Conservation (phyloP, 257 asterid species). For the Przewalskia tangutica region DNA sequence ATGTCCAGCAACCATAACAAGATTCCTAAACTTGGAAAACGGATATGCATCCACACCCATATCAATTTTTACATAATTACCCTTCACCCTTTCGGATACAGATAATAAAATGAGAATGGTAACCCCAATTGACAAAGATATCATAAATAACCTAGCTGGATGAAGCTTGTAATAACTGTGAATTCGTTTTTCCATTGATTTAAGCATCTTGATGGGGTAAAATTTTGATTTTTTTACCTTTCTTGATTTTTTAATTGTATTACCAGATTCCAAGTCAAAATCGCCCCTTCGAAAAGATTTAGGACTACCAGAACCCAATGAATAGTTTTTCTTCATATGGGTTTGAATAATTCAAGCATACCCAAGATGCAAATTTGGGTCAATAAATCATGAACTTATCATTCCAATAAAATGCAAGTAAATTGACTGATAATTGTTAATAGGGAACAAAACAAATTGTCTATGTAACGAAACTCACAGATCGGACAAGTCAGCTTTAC, state of each 20-base stretch:
- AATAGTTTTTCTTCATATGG: slow-evolving; percentile 56
- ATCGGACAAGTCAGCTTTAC: neutral
- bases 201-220: slow-evolving; percentile 48
- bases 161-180: slow-evolving; percentile 55
- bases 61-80: slow-evolving; percentile 32
- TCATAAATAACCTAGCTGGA: slow-evolving; percentile 49
- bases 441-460: too few relatives aligned
- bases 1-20: slow-evolving; percentile 99
- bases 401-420: too few relatives aligned
- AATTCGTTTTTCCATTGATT: slow-evolving; percentile 44
- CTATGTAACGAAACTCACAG: too few relatives aligned
- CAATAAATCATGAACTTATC: too few relatives aligned
- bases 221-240: slow-evolving; percentile 26
- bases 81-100: slow-evolving; percentile 22
- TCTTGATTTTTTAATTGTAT: slow-evolving; percentile 40
- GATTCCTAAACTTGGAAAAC: slow-evolving; percentile 49
- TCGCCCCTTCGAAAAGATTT: slow-evolving; percentile 81
- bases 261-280: slow-evolving; percentile 86
- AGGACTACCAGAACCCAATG: slow-evolving; percentile 63
- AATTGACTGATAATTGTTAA: too few relatives aligned
- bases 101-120: slow-evolving; percentile 38
- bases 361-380: neutral
- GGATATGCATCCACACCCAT: slow-evolving; percentile 49
- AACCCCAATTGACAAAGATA: slow-evolving; percentile 41
- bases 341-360: neutral